Evolutionary conservation across 805 yeast genomes (phyloP), one percentile per base, ranked within the genome.

Genomic region (Candida wancherniae): DNA sequence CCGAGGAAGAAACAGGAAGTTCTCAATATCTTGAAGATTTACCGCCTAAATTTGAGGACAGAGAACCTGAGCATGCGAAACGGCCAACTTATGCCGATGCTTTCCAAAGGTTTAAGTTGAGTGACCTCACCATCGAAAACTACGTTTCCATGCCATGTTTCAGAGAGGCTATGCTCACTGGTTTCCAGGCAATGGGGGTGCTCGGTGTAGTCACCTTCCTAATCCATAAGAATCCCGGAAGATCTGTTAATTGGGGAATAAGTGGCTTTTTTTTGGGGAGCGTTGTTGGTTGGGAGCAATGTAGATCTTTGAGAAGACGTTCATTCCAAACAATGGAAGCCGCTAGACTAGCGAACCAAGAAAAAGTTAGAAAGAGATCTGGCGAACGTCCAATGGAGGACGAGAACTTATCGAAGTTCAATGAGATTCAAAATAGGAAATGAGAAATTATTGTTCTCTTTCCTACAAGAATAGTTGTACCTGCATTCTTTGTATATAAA

Each of bases 241-340:
- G 71, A 39, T 78, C 94, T 1, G 65, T 75, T 10, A 84, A 88
- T 50, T 88, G 96, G 95, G 80, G 80, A 7, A 67, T 84, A 29
- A 82, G 83, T 22, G 94, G 92, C 3, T 74, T 86, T 42, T 57
- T 84, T 34, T 53, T 86, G 13, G 96, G 96, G 1, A 77, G 84
- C 26, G 69, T 84, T 0, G 77, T 84, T 16, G 84, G 94, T 1
- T 88, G 95, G 95, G 96, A 88, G 53, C 95, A 86, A 57, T 88
- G 97, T 55, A 69, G 95, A 36, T 67, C 76, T 28, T 69, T 75
- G 27, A 69, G 94, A 53, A 68, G 80, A 48, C 72, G 75, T 40
- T 76, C 83, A 33, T 69, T 76, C 51, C 71, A 73, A 38, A 77
- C 79, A 35, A 80, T 88, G 28, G 77, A 75, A 36, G 57, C 72